Evolutionary conservation across 257 asterid species (phyloP), one percentile per base, ranked within the genome.

Genomic region (Capsicum baccatum): DNA sequence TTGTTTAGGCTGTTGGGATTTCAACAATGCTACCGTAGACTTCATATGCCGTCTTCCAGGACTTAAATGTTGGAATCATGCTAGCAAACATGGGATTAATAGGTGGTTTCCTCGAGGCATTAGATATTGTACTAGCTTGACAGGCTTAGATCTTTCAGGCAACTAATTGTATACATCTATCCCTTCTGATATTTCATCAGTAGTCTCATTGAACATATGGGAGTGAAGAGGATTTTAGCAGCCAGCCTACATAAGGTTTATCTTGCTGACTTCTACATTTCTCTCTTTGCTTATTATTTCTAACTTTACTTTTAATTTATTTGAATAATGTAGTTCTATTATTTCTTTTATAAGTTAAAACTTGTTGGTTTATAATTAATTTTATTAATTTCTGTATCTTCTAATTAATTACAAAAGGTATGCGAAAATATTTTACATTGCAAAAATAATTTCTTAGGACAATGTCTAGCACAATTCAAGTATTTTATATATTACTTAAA

Each of bases 91-190:
- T 83, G 71, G 88, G 66, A 55, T 82, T 85, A 50, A 37, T 37
- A 8, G 90, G 90, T 19, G 42, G 7, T 88, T 88, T 81, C 90
- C 90, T 2, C 64, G 15, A 6, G 84, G 88, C 6, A 6, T 85
- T 26, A 44, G 14, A 37, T 39, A 57, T 3, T 85, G 89, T 54
- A 14, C 79, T 0, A 11, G 48, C 21, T 35, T 87, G 55, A 66
- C 83, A 0, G 69, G 79, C 17, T 76, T 88, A 83, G 80, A 88
- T 68, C 55, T 88, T 44, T 85, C 90, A 3, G 26, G 15, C 54
- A 88, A 88, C 71, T 73, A 88, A 3, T 50, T 85, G 81, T 16
- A 71, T 33, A 88, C 88, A 21, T 14, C 74, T 3, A 85, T 88
- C 59, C 90, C 88, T 58, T 47, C 81, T 1, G 66, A 88, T 58